Base-by-base conservation (phyloP, 2,329 filamentous ascomycete genomes). In the Botrytis deweyae region DNA sequence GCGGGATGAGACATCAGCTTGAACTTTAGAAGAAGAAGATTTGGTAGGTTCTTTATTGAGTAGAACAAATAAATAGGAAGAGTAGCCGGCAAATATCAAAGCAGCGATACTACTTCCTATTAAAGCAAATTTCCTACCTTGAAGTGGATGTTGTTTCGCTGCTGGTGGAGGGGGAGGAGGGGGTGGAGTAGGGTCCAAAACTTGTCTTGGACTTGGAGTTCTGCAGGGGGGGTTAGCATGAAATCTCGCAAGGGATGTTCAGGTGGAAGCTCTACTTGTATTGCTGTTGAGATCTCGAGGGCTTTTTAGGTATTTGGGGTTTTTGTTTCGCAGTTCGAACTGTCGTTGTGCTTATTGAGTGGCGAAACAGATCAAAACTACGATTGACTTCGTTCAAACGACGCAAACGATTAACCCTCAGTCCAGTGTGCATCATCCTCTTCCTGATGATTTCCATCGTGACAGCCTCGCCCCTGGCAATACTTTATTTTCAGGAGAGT, bases 41-140 rank as follows among this genome's bases (percentile, higher is more conserved):
- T 76, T 75, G 76, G 69, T 76, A 9, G 70, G 66, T 2, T 73
- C 61, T 12, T 73, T 74, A 4, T 73, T 72, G 61, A 81, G 83
- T 79, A 62, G 78, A 79, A 77, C 82, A 83, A 78, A 80, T 75
- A 75, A 83, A 81, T 81, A 82, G 81, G 76, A 67, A 44, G 68
- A 71, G 40, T 79, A 79, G 10, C 67, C 76, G 1, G 79, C 78
- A 49, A 74, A 61, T 58, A 68, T 40, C 7, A 72, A 29, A 29
- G 52, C 63, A 9, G 65, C 25, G 36, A 72, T 29, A 36, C 76
- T 58, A 10, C 76, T 77, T 29, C 79, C 73, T 36, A 80, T 64
- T 7, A 80, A 75, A 10, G 78, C 77, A 22, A 78, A 74, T 52
- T 70, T 77, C 40, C 79, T 79, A 64, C 78, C 72, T 46, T 73